Conservation (phyloP, 176 grass and related monocot species). For the Oryza longistaminata region DNA sequence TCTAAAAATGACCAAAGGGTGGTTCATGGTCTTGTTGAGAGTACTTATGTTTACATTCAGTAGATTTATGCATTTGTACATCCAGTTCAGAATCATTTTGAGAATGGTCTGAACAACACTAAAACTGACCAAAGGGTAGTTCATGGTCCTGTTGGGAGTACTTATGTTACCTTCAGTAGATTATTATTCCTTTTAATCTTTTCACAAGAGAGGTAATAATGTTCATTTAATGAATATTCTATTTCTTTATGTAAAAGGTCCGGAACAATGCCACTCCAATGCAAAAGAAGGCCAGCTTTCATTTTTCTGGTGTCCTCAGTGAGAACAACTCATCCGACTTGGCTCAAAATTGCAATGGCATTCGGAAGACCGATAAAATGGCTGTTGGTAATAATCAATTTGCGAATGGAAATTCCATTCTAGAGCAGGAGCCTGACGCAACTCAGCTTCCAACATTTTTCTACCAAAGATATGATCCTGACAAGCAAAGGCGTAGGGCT, state of each 20-base stretch:
- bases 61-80: background rate
- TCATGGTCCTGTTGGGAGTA: slow-evolving; percentile 2
- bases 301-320: slow-evolving; percentile 42
- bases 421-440: slow-evolving; percentile 35
- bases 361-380: slow-evolving; percentile 39
- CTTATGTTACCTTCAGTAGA: background rate
- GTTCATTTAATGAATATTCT: slow-evolving; percentile 31
- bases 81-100: no score
- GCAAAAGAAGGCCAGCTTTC: slow-evolving; percentile 56
- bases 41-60: background rate
- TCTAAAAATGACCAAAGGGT: background rate
- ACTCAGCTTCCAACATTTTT: slow-evolving; percentile 48
- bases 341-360: slow-evolving; percentile 26
- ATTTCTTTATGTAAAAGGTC: slow-evolving; percentile 44
- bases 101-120: no score
- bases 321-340: slow-evolving; percentile 46
- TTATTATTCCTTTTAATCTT: slow-evolving; percentile 23
- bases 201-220: background rate
- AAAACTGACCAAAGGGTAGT: background rate
- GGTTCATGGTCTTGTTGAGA: background rate
- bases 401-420: slow-evolving; percentile 46
- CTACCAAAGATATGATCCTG: slow-evolving; percentile 60
- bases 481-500: slow-evolving; percentile 35
- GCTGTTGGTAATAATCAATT: slow-evolving; percentile 42
- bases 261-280: slow-evolving; percentile 30